Conservation (phyloP, 2,329 filamentous ascomycete species). For the Fusarium sp. region DNA sequence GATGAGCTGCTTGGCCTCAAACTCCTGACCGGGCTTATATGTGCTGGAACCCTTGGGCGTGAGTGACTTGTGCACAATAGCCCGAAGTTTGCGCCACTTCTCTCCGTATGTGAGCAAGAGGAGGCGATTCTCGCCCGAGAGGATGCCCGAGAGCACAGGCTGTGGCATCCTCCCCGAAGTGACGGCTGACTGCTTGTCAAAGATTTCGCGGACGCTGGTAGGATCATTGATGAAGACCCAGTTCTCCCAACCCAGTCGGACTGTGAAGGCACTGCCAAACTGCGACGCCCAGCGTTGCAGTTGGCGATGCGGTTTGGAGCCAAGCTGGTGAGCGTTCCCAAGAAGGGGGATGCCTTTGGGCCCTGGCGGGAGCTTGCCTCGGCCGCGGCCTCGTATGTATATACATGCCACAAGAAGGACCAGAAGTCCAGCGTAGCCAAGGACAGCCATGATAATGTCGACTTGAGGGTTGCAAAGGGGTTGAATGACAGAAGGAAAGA, state of each 20-base stretch:
- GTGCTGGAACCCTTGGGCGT: slow-evolving; percentile 10
- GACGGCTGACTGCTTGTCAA: slow-evolving; percentile 25
- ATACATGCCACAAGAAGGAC: too few relatives aligned
- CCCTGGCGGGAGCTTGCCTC: background rate
- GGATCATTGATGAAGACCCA: slow-evolving; percentile 26
- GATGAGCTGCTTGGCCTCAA: background rate
- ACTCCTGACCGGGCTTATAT: background rate
- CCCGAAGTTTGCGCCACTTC: slow-evolving; percentile 19
- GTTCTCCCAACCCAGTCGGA: slow-evolving; percentile 18
- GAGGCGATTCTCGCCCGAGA: slow-evolving; percentile 17
- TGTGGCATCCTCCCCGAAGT: slow-evolving; percentile 21
- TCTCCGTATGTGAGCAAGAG: slow-evolving; percentile 12
- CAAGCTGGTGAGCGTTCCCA: slow-evolving; percentile 15
- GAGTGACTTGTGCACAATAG: slow-evolving; percentile 9
- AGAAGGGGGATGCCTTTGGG: slow-evolving; percentile 1
- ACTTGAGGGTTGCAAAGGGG: too few relatives aligned
- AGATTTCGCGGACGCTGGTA: slow-evolving; percentile 16
- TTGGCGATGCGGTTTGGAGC: slow-evolving; percentile 4
- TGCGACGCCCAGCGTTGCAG: slow-evolving; percentile 17
- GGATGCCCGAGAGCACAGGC: slow-evolving; percentile 8
- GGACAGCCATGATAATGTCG: too few relatives aligned
- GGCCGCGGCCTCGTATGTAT: too few relatives aligned
- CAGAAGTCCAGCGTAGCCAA: too few relatives aligned
- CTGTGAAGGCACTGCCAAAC: slow-evolving; percentile 16
- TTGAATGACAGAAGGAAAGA: too few relatives aligned